Conservation (phyloP, 2,329 filamentous ascomycete species). For the Ophiostoma novo-ulmi region DNA sequence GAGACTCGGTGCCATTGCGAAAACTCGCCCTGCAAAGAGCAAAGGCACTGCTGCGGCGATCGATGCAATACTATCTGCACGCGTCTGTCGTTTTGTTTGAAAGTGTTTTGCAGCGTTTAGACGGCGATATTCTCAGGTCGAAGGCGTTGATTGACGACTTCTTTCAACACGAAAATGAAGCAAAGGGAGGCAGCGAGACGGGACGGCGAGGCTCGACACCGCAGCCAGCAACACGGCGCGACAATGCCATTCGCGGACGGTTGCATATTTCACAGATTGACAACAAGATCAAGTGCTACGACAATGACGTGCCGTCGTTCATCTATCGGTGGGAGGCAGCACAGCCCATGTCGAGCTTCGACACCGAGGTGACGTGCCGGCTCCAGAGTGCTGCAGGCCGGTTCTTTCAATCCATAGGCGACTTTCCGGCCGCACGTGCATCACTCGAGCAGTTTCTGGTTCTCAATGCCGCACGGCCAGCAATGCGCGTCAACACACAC, state of each 20-base stretch:
- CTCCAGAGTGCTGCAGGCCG: slow-evolving; percentile 34
- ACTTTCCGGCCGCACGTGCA: slow-evolving; percentile 32
- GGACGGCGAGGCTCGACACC: not conserved
- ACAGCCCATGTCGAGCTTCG: slow-evolving; percentile 32
- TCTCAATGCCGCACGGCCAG: slow-evolving; percentile 29
- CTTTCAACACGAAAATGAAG: not conserved
- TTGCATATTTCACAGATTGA: slow-evolving; percentile 36
- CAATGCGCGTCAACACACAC: slow-evolving; percentile 30
- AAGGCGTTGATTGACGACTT: slow-evolving; percentile 28
- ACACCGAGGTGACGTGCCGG: slow-evolving; percentile 35
- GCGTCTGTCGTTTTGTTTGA: slow-evolving; percentile 34
- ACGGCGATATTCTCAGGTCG: slow-evolving; percentile 31
- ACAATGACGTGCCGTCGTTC: slow-evolving; percentile 31
- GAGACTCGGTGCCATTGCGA: slow-evolving; percentile 32
- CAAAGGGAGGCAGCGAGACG: not conserved
- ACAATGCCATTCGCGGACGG: slow-evolving; percentile 31
- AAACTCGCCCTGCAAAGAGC: slow-evolving; percentile 30
- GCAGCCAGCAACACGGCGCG: slow-evolving; percentile 17
- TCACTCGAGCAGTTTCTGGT: slow-evolving; percentile 34
- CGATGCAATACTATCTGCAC: slow-evolving; percentile 35
- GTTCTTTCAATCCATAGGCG: slow-evolving; percentile 35
- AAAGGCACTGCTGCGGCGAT: slow-evolving; percentile 29
- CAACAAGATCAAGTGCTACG: slow-evolving; percentile 35
- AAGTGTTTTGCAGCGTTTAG: slow-evolving; percentile 33
- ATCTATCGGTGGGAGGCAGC: slow-evolving; percentile 35